These are phyloP conservation scores for Croton setiger DNA, from an alignment of 441 rosid genomes.

Conservation along the genomic window DNA sequence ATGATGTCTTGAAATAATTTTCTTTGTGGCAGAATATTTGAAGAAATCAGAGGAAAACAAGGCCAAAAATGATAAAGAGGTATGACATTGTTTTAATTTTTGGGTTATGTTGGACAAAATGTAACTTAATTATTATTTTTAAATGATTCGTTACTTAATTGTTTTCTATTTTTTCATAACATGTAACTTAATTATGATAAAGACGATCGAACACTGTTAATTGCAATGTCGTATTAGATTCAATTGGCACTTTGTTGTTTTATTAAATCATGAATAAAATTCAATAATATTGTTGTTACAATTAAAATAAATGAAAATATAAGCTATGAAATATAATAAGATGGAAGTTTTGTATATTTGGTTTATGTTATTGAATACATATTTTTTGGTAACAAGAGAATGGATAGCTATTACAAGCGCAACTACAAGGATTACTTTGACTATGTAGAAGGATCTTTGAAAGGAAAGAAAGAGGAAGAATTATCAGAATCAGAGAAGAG, in stretches of 20 bases:
- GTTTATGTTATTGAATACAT: background rate
- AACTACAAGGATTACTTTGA: constrained; percentile 90
- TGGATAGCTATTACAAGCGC: constrained; percentile 81
- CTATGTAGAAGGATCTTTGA: constrained; percentile 60
- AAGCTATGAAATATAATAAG: too few species aligned
- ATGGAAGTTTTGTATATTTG: background rate
- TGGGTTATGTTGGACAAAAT: background rate
- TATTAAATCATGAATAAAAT: too few species aligned
- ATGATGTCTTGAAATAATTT: too few species aligned
- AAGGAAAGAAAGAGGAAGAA: constrained; percentile 55
- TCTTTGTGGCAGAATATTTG: constrained; percentile 47
- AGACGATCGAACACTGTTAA: too few species aligned
- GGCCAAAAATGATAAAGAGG: constrained; percentile 84
- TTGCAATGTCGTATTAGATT: too few species aligned
- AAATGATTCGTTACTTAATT: too few species aligned
- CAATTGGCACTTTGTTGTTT: too few species aligned
- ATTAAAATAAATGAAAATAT: too few species aligned
- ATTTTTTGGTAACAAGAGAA: constrained; percentile 37
- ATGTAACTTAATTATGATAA: too few species aligned
- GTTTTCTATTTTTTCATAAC: too few species aligned
- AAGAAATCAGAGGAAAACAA: constrained; percentile 84
- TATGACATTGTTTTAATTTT: constrained; percentile 15
- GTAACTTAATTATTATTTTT: too few species aligned
- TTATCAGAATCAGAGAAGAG: constrained; percentile 69
- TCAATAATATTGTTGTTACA: too few species aligned